Evolutionary conservation across 192 early-diverging fungal genomes (phyloP).

Genomic region (Jimgerdemannia lactiflua): DNA sequence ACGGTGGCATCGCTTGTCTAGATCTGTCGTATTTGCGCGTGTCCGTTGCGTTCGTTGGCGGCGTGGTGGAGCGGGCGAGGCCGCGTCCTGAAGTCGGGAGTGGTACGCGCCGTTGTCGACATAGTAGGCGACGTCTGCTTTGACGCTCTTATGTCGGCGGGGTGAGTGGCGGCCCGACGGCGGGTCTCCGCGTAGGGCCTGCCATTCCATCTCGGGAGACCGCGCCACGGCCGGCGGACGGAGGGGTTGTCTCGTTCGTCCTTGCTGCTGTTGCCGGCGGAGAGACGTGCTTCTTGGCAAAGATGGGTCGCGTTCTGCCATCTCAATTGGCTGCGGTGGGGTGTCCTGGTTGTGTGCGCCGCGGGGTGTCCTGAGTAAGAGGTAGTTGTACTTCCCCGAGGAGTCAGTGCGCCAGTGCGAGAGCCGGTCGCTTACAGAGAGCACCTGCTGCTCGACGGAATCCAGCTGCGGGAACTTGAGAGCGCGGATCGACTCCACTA

Average conservation of each 20-base stretch:
- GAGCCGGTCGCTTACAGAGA: neutral
- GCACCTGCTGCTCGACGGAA: conserved; percentile 1
- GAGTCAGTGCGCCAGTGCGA: conserved; percentile 9
- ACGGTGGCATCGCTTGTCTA: neutral
- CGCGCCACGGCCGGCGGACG: too few relatives aligned
- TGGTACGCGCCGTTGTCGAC: neutral
- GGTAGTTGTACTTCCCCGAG: conserved; percentile 14
- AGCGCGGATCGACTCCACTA: conserved; percentile 12
- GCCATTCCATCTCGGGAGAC: too few relatives aligned
- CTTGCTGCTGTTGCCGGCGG: too few relatives aligned
- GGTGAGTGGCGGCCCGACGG: neutral
- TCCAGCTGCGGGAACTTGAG: conserved; percentile 9
- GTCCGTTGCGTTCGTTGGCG: neutral
- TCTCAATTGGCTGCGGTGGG: too few relatives aligned
- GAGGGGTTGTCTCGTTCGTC: too few relatives aligned
- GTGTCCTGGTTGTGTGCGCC: neutral
- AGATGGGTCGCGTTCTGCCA: too few relatives aligned
- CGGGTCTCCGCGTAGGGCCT: too few relatives aligned
- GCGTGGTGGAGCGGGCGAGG: too few relatives aligned
- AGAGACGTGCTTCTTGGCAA: too few relatives aligned
- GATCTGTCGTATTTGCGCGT: neutral
- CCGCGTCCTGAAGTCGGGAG: neutral
- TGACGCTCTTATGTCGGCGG: neutral
- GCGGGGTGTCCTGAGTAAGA: conserved; percentile 2
- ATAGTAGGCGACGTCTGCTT: neutral